Base-by-base conservation (phyloP, 371 early-diverging fungal species). In the Haplosporangium sp. region DNA sequence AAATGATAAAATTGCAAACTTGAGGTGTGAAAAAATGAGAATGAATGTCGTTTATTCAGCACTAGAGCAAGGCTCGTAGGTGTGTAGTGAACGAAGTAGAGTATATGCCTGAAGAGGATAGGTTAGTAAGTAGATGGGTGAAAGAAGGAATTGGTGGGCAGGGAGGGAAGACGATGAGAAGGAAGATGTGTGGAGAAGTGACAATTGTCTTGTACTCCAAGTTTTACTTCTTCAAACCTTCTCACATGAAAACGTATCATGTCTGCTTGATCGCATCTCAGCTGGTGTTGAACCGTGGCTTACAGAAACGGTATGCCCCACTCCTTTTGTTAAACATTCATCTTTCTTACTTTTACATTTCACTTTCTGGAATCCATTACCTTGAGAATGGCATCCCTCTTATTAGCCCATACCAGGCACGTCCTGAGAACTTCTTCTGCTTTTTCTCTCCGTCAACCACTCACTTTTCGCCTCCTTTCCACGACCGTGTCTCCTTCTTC, bases 191-290 rank as follows among this genome's bases (percentile, higher is more conserved):
- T 13, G 38, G 37, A 57, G 38, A 56, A 40, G 20, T 37, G 47
- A 45, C 50, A 39, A 10, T n/a, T 3, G n/a, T 9, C 5, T 20
- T 42, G 37, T 42, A 50, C 15, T 17, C 35, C 44, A 48, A 45
- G 6, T n/a, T 48, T n/a, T 48, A 48, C 50, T 2, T 15, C 50
- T 42, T 15, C n/a, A n/a, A 39, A 40, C 40, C 44, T 62, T 62
- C 71, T 71, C 71, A 69, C 69, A 67, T 74, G 74, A 67, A 64
- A 63, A 56, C 47, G 15, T 42, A 11, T 13, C 15, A 47, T 47
- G 15, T 47, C 13, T 42, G 11, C 44, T 42, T 42, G 44, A 42
- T 42, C 44, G 44, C 44, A n/a, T 58, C 42, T 35, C 20, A 8
- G 34, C 17, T 53, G 27, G 27, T 1, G 27, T 27, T 27, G 27